Base-by-base conservation (phyloP, 2,329 filamentous ascomycete species). In the Orbilia blumenaviensis region DNA sequence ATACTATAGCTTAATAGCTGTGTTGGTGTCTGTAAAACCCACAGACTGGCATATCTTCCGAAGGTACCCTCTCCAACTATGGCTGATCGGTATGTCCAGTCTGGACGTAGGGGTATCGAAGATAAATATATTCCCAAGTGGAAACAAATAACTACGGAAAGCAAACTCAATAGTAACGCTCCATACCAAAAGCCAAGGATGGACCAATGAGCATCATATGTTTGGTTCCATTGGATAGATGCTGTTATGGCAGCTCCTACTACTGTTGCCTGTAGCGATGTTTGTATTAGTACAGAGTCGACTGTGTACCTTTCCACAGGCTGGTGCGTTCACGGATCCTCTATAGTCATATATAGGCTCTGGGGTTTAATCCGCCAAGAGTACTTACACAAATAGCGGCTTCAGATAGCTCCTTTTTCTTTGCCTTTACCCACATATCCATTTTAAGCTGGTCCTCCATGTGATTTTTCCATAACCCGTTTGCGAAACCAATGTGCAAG, bases 121-220 rank as follows among this genome's bases (percentile, higher is more conserved):
- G 32, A 38, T 14, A 56, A 18, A 14, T 56, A 56, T 38, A 56
- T 56, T 18, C 52, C 52, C 32, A 56, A 25, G 7, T 56, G 52
- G 10, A 56, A 56, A 21, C 16, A 23, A 1, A 38, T 56, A 6
- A 38, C 10, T 9, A 56, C 52, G 3, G 52, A 56, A 18, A 56
- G 25, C 32, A 56, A 38, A 38, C 52, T 56, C 14, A 56, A 4
- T 14, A 56, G 52, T 10, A 56, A 25, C 9, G 52, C 52, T 3
- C 52, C 52, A 12, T 56, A 56, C 52, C 52, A 56, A 10, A 56
- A 56, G 16, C 32, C 52, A 2, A 56, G 52, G 16, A 56, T 32
- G 12, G 52, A 36, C 52, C 52, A 56, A 25, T 56, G 52, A 12
- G 52, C 32, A 6, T 38, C 32, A 18, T 56, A 21, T 14, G 32